A percentile compares a stretch with the other conserved stretches of the same genome.
Conservation (phyloP, 176 grass and related monocot genomes). For the Avena eriantha region DNA sequence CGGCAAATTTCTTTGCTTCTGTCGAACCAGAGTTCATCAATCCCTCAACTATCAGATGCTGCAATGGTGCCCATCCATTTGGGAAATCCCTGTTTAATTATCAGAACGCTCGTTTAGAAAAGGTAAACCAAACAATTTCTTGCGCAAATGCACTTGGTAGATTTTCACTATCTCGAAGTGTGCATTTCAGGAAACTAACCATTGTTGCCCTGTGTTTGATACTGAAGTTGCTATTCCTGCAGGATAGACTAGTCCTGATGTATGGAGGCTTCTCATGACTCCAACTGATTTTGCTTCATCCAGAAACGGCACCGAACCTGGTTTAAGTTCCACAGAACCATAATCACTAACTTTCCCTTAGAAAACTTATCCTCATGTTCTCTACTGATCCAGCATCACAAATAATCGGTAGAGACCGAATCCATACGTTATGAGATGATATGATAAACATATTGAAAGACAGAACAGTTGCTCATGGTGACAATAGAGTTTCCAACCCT, state of each 20-base stretch:
- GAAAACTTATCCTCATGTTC: too few relatives aligned
- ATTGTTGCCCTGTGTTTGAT: slow-evolving; percentile 77
- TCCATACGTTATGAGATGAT: too few relatives aligned
- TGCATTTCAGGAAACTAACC: slow-evolving; percentile 52
- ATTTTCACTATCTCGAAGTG: slow-evolving; percentile 28
- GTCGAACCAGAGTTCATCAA: slow-evolving; percentile 54
- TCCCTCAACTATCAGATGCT: slow-evolving; percentile 87
- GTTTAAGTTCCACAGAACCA: slow-evolving; percentile 30
- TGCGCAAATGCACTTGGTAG: neutral
- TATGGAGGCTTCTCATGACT: slow-evolving; percentile 71
- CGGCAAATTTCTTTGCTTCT: slow-evolving; percentile 66
- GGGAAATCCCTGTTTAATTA: slow-evolving; percentile 78
- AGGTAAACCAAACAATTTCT: neutral
- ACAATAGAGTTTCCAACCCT: too few relatives aligned
- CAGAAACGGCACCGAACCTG: slow-evolving; percentile 36
- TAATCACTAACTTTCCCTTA: neutral
- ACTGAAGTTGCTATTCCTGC: slow-evolving; percentile 91
- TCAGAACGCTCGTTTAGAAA: neutral
- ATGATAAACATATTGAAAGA: too few relatives aligned
- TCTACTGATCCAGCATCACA: too few relatives aligned
- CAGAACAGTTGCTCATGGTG: too few relatives aligned
- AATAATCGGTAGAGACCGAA: too few relatives aligned
- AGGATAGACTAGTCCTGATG: slow-evolving; percentile 68
- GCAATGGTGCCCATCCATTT: slow-evolving; percentile 92
- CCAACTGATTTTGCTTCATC: slow-evolving; percentile 44